Conservation (phyloP, 2,329 filamentous ascomycete genomes). For the Juglanconis juglandina region DNA sequence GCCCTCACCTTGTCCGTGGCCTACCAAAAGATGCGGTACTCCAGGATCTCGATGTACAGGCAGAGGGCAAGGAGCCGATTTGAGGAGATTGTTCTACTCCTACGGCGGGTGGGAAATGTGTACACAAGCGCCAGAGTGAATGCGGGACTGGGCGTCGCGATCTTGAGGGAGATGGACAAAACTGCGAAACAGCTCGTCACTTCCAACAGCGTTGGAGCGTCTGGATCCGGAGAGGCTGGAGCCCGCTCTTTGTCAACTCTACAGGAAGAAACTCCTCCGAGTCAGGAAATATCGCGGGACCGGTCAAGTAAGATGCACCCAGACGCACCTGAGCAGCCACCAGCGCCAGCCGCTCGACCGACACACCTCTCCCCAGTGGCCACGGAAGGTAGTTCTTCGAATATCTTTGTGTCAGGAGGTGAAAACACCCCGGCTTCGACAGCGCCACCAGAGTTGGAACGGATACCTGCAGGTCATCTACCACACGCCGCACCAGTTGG, state of each 20-base stretch:
- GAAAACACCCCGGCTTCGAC: background rate
- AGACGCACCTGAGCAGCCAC: background rate
- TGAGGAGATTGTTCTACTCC: slow-evolving; percentile 49
- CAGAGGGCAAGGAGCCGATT: slow-evolving; percentile 53
- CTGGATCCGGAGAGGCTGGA: slow-evolving; percentile 19
- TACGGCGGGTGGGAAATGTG: slow-evolving; percentile 51
- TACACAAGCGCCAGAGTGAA: slow-evolving; percentile 57
- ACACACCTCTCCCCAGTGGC: background rate
- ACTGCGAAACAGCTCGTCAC: slow-evolving; percentile 40
- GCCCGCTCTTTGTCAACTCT: background rate
- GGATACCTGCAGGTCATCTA: background rate
- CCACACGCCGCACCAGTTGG: background rate
- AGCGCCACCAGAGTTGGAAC: background rate
- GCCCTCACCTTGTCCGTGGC: slow-evolving; percentile 60
- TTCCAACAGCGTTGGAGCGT: background rate
- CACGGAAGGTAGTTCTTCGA: background rate
- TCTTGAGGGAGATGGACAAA: slow-evolving; percentile 54
- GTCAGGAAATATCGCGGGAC: background rate
- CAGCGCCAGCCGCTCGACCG: background rate
- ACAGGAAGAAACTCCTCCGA: background rate
- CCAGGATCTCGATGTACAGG: slow-evolving; percentile 56
- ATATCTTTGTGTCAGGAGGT: background rate
- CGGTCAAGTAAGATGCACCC: background rate
- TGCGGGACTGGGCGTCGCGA: slow-evolving; percentile 51
- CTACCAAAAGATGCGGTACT: slow-evolving; percentile 63